Conservation (phyloP, 352 stramenopile species). For the Globisporangium solare region DNA sequence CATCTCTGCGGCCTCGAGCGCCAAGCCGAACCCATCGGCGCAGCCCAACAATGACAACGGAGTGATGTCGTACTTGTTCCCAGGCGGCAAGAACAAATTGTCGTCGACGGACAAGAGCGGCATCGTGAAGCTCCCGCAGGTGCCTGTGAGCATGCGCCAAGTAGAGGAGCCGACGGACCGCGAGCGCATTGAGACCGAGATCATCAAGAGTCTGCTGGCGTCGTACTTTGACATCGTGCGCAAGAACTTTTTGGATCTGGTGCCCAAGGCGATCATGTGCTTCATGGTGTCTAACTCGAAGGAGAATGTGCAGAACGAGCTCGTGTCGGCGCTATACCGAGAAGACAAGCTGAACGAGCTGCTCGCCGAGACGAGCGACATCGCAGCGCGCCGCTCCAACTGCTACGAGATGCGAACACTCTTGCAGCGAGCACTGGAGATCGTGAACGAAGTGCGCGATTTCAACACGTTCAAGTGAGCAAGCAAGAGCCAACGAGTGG, state of each 20-base stretch:
- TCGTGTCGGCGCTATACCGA: constrained; percentile 96
- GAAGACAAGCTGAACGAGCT: constrained; percentile 95
- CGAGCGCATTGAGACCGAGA: constrained; percentile 97
- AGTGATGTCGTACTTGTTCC: constrained; percentile 75
- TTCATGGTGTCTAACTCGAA: constrained; percentile 95
- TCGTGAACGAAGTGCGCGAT: constrained; percentile 98
- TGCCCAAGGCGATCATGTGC: constrained; percentile 99
- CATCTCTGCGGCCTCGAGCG: constrained; percentile 13
- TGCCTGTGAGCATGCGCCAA: constrained; percentile 95
- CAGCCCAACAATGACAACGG: constrained; percentile 67
- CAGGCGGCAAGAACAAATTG: constrained; percentile 43
- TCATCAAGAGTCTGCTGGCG: constrained; percentile 96
- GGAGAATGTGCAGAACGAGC: constrained; percentile 97
- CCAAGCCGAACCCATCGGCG: constrained; percentile 1
- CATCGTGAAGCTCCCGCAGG: constrained; percentile 94
- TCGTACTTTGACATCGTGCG: constrained; percentile 99
- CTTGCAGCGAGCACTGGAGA: constrained; percentile 94
- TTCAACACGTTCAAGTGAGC: constrained; percentile 96
- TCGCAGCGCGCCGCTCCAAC: constrained; percentile 91
- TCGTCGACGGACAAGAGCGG: constrained; percentile 32
- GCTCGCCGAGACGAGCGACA: constrained; percentile 94
- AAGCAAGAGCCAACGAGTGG: not conserved
- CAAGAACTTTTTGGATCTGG: constrained; percentile 99
- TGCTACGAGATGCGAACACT: constrained; percentile 97
- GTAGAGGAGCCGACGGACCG: constrained; percentile 93